Conservation (phyloP, 176 grass and related monocot genomes). For the Rhynchospora breviuscula region DNA sequence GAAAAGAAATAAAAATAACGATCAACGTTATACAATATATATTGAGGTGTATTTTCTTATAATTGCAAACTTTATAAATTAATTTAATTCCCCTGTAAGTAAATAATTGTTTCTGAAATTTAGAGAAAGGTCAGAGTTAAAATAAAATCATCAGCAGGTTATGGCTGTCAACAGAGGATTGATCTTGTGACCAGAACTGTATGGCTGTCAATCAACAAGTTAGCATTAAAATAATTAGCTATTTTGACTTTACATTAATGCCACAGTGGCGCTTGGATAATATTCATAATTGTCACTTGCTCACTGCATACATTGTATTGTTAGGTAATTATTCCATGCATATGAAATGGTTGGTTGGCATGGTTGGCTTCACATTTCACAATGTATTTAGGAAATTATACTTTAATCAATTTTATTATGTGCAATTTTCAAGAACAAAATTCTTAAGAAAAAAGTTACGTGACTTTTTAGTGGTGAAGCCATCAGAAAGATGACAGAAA, state of each 20-base stretch:
- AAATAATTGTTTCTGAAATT: background rate
- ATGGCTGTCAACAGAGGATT: conserved; percentile 1
- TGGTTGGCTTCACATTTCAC: background rate
- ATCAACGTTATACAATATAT: background rate
- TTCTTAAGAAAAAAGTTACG: background rate
- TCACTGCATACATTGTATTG: background rate
- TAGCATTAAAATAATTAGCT: background rate
- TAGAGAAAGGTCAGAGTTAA: background rate
- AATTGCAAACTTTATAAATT: background rate
- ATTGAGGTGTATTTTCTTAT: background rate
- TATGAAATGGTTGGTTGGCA: background rate
- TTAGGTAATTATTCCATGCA: background rate
- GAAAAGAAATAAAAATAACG: background rate
- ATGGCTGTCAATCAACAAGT: conserved; percentile 10
- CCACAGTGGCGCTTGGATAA: background rate
- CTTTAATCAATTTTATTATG: background rate
- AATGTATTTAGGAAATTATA: background rate
- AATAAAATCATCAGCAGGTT: background rate
- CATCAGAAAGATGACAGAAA: background rate
- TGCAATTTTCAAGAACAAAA: no score
- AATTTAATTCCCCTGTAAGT: background rate
- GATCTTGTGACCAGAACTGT: background rate
- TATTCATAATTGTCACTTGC: conserved; percentile 1
- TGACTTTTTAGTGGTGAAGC: background rate
- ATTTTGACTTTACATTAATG: background rate